Evolutionary conservation across 805 yeast species (phyloP).

Genomic region (Candida khao-thaluensis): DNA sequence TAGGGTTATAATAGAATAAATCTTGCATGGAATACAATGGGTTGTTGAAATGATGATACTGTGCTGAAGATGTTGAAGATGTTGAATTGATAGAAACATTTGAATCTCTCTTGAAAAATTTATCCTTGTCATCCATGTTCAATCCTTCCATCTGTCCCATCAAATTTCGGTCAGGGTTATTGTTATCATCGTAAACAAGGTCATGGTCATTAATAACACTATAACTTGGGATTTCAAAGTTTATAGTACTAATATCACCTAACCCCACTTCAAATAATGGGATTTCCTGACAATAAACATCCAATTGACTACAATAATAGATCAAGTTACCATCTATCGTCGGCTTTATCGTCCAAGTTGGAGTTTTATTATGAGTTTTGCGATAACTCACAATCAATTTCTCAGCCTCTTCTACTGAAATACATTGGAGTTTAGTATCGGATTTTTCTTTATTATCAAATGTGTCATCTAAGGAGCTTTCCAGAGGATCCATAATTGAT

Average conservation of each 20-base stretch:
- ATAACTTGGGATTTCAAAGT: conserved; percentile 26
- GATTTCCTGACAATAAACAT: conserved; percentile 55
- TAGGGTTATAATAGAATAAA: conserved; percentile 56
- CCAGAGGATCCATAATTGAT: conserved; percentile 7
- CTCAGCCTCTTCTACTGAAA: conserved; percentile 30
- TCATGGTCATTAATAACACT: conserved; percentile 10
- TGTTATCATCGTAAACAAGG: conserved; percentile 4
- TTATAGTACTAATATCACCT: conserved; percentile 18
- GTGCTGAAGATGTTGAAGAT: conserved; percentile 21
- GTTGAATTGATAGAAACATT: conserved; percentile 27
- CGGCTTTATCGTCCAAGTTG: conserved; percentile 60
- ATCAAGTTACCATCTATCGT: conserved; percentile 54
- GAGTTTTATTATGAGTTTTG: conserved; percentile 18
- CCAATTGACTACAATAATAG: conserved; percentile 59
- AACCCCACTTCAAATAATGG: conserved; percentile 46
- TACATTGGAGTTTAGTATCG: conserved; percentile 1
- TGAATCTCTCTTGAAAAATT: conserved; percentile 35
- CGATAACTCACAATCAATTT: conserved; percentile 23
- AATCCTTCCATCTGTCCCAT: background rate
- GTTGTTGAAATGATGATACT: conserved; percentile 42
- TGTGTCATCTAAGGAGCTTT: conserved; percentile 1
- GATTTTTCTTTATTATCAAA: background rate
- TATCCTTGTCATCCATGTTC: conserved; percentile 4
- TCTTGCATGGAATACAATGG: conserved; percentile 40
- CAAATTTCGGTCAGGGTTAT: background rate